phyloP scores from a whole-genome alignment of 176 grass and related monocot species.

The Oryza rufipogon region DNA sequence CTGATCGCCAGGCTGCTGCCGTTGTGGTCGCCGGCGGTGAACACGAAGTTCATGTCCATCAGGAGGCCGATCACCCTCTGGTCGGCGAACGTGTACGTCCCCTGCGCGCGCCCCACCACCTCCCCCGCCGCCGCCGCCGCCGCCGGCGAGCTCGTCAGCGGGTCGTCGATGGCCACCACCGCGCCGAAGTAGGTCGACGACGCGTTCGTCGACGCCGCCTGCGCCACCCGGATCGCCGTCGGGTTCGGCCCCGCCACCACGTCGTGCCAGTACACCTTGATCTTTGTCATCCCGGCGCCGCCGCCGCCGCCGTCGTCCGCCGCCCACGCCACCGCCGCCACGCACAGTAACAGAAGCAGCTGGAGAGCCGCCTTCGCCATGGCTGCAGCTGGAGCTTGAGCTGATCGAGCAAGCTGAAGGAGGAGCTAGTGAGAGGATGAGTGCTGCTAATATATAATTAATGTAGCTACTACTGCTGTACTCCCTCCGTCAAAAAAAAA shows the following conservation, averaged over 20 bases:
- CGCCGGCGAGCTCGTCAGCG: conserved; percentile 43
- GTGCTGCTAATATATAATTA: no score
- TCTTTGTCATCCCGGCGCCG: conserved; percentile 29
- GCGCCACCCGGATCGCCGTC: conserved; percentile 55
- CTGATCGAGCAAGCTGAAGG: neutral
- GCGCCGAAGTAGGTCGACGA: conserved; percentile 58
- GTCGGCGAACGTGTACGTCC: conserved; percentile 59
- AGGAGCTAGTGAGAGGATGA: no score
- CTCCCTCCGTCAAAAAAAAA: no score
- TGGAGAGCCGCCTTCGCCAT: neutral
- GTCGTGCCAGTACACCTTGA: conserved; percentile 74
- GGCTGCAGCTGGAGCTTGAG: neutral
- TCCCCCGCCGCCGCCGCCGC: conserved; percentile 18
- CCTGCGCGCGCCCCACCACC: conserved; percentile 77
- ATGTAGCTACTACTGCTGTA: no score
- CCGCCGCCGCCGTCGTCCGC: neutral
- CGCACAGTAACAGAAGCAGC: neutral
- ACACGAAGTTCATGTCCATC: conserved; percentile 81
- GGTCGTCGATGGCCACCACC: conserved; percentile 76
- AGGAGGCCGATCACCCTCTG: conserved; percentile 40
- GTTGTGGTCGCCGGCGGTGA: conserved; percentile 68
- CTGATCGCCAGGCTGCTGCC: conserved; percentile 59
- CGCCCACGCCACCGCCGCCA: neutral
- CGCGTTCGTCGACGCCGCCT: conserved; percentile 31
- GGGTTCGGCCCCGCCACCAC: conserved; percentile 40